phyloP scores from a whole-genome alignment of 495 filamentous ascomycete genomes.

The Penicillium riverlandense region DNA sequence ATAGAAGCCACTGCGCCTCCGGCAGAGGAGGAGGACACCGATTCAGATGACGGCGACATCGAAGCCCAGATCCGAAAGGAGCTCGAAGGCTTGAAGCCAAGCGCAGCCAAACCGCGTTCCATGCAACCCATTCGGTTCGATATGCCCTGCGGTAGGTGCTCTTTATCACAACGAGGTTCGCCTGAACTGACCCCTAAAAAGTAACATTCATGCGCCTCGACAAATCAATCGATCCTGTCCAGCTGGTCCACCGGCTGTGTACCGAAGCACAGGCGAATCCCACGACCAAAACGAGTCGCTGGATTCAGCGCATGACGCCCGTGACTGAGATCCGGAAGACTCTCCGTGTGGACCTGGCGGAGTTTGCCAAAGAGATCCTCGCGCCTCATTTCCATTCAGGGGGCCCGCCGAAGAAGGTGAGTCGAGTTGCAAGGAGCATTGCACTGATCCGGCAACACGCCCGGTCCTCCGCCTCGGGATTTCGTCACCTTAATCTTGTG shows the following conservation, averaged over 20 bases:
- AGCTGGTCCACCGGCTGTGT: constrained; percentile 71
- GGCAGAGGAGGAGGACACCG: constrained; percentile 29
- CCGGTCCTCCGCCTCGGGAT: too few relatives aligned
- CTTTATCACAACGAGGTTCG: constrained; percentile 47
- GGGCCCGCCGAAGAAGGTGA: constrained; percentile 39
- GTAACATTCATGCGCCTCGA: constrained; percentile 38
- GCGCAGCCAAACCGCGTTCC: constrained; percentile 33
- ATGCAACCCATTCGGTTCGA: constrained; percentile 64
- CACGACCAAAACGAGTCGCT: constrained; percentile 58
- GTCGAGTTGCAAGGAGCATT: constrained; percentile 5
- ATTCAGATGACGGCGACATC: constrained; percentile 56
- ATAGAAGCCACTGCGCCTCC: constrained; percentile 4
- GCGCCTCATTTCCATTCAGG: constrained; percentile 63
- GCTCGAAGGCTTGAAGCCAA: constrained; percentile 55
- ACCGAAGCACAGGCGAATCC: constrained; percentile 48
- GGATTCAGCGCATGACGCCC: constrained; percentile 79
- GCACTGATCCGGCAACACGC: constrained; percentile 1
- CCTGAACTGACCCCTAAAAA: constrained; percentile 15
- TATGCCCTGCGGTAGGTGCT: constrained; percentile 65
- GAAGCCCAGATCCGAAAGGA: constrained; percentile 78
- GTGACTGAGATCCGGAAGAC: constrained; percentile 70
- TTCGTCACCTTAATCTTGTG: background rate
- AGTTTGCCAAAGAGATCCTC: constrained; percentile 64
- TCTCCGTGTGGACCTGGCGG: constrained; percentile 64
- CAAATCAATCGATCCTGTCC: constrained; percentile 70